These are phyloP conservation scores for Debaryomyces nepalensis DNA, from an alignment of 1,139 yeast genomes.

Conservation along the genomic window DNA sequence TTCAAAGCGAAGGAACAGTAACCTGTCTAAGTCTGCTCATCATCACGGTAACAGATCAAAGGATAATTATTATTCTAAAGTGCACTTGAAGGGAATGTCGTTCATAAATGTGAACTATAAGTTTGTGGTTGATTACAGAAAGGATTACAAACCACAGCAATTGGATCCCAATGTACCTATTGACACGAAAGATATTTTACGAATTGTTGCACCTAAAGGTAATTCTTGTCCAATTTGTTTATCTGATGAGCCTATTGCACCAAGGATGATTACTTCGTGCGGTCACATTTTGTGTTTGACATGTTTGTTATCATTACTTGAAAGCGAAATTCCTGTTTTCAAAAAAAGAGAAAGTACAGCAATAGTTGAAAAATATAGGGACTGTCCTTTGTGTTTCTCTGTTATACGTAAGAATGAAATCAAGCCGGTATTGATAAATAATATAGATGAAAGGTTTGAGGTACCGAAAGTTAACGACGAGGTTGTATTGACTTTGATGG, in stretches of 20 bases:
- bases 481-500: constrained; percentile 70
- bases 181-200: constrained; percentile 60
- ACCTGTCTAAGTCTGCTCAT: constrained; percentile 14
- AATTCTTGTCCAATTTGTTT: constrained; percentile 92
- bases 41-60: constrained; percentile 11
- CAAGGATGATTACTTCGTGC: constrained; percentile 87
- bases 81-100: constrained; percentile 66
- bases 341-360: constrained; percentile 43
- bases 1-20: constrained; percentile 21
- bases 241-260: constrained; percentile 83
- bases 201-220: constrained; percentile 76
- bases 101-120: constrained; percentile 86
- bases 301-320: constrained; percentile 75
- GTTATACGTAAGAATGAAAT: constrained; percentile 61
- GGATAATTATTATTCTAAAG: constrained; percentile 19
- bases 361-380: constrained; percentile 58
- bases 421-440: constrained; percentile 70
- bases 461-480: constrained; percentile 66
- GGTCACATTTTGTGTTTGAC: constrained; percentile 91
- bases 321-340: constrained; percentile 53
- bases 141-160: constrained; percentile 59
- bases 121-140: constrained; percentile 71
- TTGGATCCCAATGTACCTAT: constrained; percentile 79
- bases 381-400: constrained; percentile 87
- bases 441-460: constrained; percentile 59